Evolutionary conservation across 1,284 basidiomycete genomes (phyloP).

Genomic region (Ceratobasidium sp.): DNA sequence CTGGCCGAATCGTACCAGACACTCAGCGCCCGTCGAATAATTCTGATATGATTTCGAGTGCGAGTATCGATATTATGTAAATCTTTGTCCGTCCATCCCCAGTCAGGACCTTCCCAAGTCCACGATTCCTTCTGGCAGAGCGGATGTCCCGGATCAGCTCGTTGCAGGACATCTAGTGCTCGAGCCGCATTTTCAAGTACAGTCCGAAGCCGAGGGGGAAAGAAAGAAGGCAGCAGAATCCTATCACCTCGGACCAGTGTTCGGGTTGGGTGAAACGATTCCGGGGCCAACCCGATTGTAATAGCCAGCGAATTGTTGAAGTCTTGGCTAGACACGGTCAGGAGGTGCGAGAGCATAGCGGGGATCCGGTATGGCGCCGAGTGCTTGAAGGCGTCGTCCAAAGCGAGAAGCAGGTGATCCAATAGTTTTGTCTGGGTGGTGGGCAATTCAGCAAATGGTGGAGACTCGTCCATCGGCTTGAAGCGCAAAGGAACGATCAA

Average conservation of each 20-base stretch:
- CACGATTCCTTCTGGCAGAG: constrained; percentile 57
- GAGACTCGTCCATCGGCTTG: constrained; percentile 37
- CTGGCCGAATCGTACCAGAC: constrained; percentile 7
- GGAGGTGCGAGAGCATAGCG: constrained; percentile 27
- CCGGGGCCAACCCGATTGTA: constrained; percentile 5
- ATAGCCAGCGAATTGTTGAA: constrained; percentile 28
- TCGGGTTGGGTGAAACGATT: constrained; percentile 12
- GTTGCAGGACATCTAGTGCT: constrained; percentile 70
- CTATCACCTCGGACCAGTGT: constrained; percentile 12
- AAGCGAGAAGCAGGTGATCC: constrained; percentile 39
- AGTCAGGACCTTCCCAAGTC: constrained; percentile 57
- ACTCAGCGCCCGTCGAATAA: constrained; percentile 1
- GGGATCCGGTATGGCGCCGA: constrained; percentile 35
- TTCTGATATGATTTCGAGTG: constrained; percentile 19
- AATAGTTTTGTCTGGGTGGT: constrained; percentile 32
- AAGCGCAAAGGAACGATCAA: neutral
- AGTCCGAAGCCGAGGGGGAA: neutral
- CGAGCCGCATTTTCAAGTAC: constrained; percentile 52
- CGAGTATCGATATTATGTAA: constrained; percentile 55
- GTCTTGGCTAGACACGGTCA: constrained; percentile 17
- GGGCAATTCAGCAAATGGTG: constrained; percentile 43
- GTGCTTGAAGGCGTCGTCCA: constrained; percentile 18
- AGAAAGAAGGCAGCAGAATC: constrained; percentile 14
- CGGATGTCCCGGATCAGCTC: constrained; percentile 69
- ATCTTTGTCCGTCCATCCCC: constrained; percentile 70